These are phyloP conservation scores for Glomus cerebriforme DNA, from an alignment of 192 early-diverging fungal species.

Conservation along the genomic window DNA sequence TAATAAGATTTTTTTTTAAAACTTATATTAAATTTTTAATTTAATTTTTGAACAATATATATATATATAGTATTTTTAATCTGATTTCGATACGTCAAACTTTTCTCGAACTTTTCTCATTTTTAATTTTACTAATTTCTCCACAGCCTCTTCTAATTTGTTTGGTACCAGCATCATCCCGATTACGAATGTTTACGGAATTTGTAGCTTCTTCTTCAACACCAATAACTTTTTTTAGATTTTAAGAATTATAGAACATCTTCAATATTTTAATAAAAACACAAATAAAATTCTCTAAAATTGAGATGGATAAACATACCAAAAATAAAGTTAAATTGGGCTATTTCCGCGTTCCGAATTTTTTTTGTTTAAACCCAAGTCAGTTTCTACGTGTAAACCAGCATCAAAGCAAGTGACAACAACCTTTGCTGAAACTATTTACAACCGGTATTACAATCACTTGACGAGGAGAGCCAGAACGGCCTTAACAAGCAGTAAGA, in stretches of 20 bases:
- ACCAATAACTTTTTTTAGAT: slow-evolving; percentile 71
- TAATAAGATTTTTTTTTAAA: no score
- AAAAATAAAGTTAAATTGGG: slow-evolving; percentile 96
- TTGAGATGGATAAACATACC: slow-evolving; percentile 29
- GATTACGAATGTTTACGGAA: slow-evolving; percentile 90
- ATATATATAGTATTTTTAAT: no score
- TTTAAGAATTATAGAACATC: neutral
- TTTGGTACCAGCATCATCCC: slow-evolving; percentile 81
- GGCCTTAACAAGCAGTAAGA: slow-evolving; percentile 43
- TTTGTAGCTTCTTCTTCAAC: slow-evolving; percentile 73
- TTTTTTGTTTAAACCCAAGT: slow-evolving; percentile 93
- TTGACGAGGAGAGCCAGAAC: slow-evolving; percentile 96
- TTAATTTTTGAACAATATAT: no score
- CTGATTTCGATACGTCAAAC: slow-evolving; percentile 35
- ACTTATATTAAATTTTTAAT: no score
- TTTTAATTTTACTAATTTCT: slow-evolving; percentile 70
- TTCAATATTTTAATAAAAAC: neutral
- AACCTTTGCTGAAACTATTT: slow-evolving; percentile 69
- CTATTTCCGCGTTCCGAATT: slow-evolving; percentile 92
- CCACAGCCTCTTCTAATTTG: slow-evolving; percentile 74
- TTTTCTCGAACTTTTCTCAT: slow-evolving; percentile 57
- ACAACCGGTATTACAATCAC: slow-evolving; percentile 89
- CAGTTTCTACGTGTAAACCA: slow-evolving; percentile 85
- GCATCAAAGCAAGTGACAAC: slow-evolving; percentile 64
- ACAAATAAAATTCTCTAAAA: neutral